Percentiles rank a stretch among this genome's conserved stretches.
phyloP scores from a whole-genome alignment of 768 basidiomycete species.

The Tricholoma flavovirens region DNA sequence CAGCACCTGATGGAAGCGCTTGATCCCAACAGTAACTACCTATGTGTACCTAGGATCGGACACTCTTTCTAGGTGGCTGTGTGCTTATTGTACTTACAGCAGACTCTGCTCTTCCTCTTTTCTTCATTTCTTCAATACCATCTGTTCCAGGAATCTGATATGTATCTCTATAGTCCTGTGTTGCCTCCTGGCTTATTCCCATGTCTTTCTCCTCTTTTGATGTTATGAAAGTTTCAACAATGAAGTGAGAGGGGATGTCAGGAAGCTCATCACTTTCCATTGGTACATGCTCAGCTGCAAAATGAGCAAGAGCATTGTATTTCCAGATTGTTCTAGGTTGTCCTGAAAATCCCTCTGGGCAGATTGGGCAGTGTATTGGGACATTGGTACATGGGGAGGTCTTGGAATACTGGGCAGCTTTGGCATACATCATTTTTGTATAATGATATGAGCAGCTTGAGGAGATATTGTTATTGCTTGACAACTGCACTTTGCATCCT shows the following conservation, averaged over 20 bases:
- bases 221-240: background rate
- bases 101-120: background rate
- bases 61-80: background rate
- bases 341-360: background rate
- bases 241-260: background rate
- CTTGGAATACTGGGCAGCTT: background rate
- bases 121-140: background rate
- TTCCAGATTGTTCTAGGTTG: conserved; percentile 1
- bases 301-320: background rate
- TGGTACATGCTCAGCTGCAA: background rate
- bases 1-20: too few species aligned
- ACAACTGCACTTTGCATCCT: background rate
- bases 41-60: background rate
- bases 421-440: background rate
- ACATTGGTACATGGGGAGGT: too few species aligned
- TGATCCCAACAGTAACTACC: too few species aligned
- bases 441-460: background rate
- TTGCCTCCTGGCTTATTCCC: background rate
- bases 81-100: background rate
- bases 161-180: background rate
- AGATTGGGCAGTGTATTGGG: background rate
- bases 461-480: background rate
- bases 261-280: background rate
- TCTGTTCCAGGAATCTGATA: background rate
- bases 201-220: background rate